Base-by-base conservation (phyloP, 495 filamentous ascomycete genomes). In the Pyrenopolyporus hunteri region DNA sequence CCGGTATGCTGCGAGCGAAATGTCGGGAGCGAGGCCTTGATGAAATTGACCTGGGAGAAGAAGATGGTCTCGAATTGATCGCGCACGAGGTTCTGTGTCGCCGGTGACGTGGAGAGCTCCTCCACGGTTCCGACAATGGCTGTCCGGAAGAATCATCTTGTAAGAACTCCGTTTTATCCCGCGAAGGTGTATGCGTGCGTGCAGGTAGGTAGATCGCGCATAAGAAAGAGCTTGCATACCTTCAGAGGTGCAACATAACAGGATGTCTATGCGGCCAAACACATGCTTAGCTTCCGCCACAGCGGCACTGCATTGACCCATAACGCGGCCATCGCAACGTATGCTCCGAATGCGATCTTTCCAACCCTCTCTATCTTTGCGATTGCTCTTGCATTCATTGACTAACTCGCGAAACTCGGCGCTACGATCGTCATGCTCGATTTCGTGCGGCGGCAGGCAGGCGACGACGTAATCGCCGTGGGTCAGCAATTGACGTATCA, bases 21-120 rank as follows among this genome's bases (percentile, higher is more conserved):
- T 55, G 84, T 83, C 17, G 93, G 92, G 23, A 98, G 79, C 8
- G 86, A 83, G 17, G 92, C 88, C 73, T 94, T 96, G 78, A 98
- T 96, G 70, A 96, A 89, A 73, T 97, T 98, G 61, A 97, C 85
- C 28, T 93, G 91, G 0, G 91, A 91, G 73, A 97, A 97, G 79
- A 93, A 97, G 51, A 94, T 91, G 33, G 86, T 87, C 72, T 97
- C 93, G 74, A 97, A 97, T 71, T 97, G 93, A 67, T 93, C 88
- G 48, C 88, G 86, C 10, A 95, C 89, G 2, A 96, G 79, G 43
- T 89, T 90, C 66, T 86, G 77, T 10, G 90, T 92, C 13, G 87
- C 82, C 5, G 82, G 77, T n/a, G 83, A 84, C 23, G 88, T 86
- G 4, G 85, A 85, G 19, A 97, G 81, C 73, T 98, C 94, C 72